Evolutionary conservation across 2,329 filamentous ascomycete species (phyloP).

Genomic region (Pseudogymnoascus sp.): DNA sequence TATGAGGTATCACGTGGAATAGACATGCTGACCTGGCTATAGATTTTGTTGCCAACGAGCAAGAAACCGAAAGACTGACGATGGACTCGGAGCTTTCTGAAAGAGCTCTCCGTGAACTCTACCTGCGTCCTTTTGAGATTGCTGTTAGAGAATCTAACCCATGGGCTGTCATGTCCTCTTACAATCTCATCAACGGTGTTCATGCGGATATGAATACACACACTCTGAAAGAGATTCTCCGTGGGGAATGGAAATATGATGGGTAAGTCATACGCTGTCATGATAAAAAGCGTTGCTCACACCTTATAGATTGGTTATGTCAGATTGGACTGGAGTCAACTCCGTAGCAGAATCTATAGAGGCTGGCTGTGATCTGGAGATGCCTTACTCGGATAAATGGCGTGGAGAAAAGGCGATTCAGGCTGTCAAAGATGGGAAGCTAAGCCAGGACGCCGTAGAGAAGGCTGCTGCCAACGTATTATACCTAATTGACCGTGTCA

Average conservation of each 20-base stretch:
- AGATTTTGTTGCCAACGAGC: constrained; percentile 66
- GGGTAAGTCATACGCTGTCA: constrained; percentile 35
- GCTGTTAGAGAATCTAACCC: constrained; percentile 61
- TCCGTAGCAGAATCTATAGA: constrained; percentile 49
- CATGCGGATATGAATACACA: constrained; percentile 52
- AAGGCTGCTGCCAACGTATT: constrained; percentile 53
- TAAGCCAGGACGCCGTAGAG: constrained; percentile 45
- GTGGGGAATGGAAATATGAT: constrained; percentile 56
- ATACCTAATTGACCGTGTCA: constrained; percentile 53
- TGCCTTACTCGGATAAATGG: constrained; percentile 50
- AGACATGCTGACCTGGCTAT: constrained; percentile 11
- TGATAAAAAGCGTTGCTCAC: neutral
- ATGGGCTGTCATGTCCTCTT: constrained; percentile 63
- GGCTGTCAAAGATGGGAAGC: constrained; percentile 42
- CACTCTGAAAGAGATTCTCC: constrained; percentile 49
- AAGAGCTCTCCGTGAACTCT: constrained; percentile 60
- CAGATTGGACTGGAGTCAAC: constrained; percentile 53
- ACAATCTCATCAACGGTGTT: constrained; percentile 59
- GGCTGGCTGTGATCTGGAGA: constrained; percentile 52
- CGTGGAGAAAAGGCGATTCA: constrained; percentile 49
- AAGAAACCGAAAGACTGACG: constrained; percentile 60
- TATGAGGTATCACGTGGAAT: neutral
- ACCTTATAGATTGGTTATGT: constrained; percentile 43
- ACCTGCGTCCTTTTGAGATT: constrained; percentile 69
- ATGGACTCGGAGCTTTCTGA: constrained; percentile 59